Evolutionary conservation across 2,329 filamentous ascomycete genomes (phyloP), one percentile per base, ranked within the genome.

Genomic region (Basipetospora sp.): DNA sequence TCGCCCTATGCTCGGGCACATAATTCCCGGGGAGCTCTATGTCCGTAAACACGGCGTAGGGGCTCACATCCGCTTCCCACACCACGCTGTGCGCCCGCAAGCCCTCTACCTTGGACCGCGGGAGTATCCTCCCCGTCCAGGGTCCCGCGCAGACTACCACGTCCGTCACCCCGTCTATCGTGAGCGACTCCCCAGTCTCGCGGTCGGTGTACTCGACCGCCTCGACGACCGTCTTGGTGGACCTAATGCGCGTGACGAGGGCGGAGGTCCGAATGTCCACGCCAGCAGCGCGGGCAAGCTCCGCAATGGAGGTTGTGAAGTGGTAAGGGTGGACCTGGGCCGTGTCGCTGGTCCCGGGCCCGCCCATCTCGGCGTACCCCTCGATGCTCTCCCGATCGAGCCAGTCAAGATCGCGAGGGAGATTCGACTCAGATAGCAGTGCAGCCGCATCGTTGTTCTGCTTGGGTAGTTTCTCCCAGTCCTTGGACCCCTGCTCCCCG

Each of bases 281-380:
- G 3, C 82, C 82, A 18, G 67, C 69, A 36, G 82, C 72, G 40
- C 71, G 61, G 0, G 88, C 86, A 10, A 94, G 66, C 30, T 74
- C 64, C 4, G 82, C 83, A 57, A 96, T 92, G 13, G 77, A 68
- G 0, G 74, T 88, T 1, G 90, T 96, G 53, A 98, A 96, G 31
- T 85, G 77, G 43, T 79, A 82, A 0, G 90, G 90, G 50, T 98
- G 88, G 3, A 96, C 88, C 58, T 98, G 90, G 0, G 90, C 83
- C 2, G 90, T 96, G 43, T 85, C 82, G 2, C 69, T 70, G 1
- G 76, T 73, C 3, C 74, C 77, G 2, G 63, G 61, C 2, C 52
- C 46, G 17, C 84, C 85, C 85, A 96, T 94, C 52, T 80, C 75
- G 25, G 83, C 74, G 58, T 93, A 96, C 15, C 66, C 65, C 38